Percentiles rank a stretch among this genome's conserved stretches.
phyloP scores from a whole-genome alignment of 257 asterid genomes.

The Gentiana macrophylla region DNA sequence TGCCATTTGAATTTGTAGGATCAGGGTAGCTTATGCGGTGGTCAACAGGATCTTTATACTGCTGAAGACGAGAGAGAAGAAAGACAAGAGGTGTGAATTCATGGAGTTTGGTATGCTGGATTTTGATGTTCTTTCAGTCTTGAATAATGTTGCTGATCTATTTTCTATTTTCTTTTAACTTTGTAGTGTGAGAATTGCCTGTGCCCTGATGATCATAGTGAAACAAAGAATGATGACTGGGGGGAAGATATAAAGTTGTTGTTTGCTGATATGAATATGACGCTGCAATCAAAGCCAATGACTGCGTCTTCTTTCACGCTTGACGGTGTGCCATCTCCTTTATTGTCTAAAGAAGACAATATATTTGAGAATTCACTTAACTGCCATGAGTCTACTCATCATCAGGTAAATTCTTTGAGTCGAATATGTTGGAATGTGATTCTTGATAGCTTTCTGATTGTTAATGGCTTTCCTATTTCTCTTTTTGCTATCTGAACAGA shows the following conservation, averaged over 20 bases:
- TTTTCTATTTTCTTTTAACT: constrained; percentile 7
- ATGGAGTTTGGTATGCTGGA: not conserved
- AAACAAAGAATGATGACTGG: constrained; percentile 19
- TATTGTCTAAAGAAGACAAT: constrained; percentile 15
- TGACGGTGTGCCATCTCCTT: constrained; percentile 17
- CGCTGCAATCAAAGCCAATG: not conserved
- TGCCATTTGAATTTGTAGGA: too few species aligned
- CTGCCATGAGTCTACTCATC: constrained; percentile 14
- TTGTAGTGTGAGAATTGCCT: constrained; percentile 31
- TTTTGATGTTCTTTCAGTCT: not conserved
- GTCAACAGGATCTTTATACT: too few species aligned
- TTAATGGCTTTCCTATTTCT: constrained; percentile 15
- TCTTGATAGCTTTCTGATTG: constrained; percentile 7
- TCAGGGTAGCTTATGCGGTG: too few species aligned
- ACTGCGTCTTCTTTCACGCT: constrained; percentile 25
- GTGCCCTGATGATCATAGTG: constrained; percentile 17
- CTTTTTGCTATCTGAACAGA: constrained; percentile 16
- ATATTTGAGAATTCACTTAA: constrained; percentile 14
- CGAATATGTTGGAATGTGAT: too few species aligned
- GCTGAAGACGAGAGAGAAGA: too few species aligned
- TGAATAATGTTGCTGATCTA: not conserved
- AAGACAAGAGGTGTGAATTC: too few species aligned
- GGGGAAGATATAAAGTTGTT: constrained; percentile 32
- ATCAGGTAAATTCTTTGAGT: constrained; percentile 5
- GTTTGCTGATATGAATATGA: constrained; percentile 23